Evolutionary conservation across 2,329 filamentous ascomycete genomes (phyloP).

Genomic region (Sporothrix euskadiensis): DNA sequence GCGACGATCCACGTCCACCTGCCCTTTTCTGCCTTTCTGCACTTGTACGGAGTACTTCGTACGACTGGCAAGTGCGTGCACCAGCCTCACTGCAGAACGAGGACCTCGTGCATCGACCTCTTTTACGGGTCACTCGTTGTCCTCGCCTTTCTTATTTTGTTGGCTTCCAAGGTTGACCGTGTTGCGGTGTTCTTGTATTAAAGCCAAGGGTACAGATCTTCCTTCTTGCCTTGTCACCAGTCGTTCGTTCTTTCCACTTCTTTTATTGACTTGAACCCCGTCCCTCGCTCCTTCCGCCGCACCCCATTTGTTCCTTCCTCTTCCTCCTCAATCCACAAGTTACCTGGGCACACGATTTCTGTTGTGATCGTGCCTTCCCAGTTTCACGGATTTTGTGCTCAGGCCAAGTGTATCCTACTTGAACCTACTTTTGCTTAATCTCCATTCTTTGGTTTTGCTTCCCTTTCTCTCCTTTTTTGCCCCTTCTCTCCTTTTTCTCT

Average conservation of each 20-base stretch:
- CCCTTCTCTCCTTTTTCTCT: neutral
- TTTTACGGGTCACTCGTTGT: neutral
- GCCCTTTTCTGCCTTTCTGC: conserved; percentile 27
- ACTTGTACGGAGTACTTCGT: neutral
- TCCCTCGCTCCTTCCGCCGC: neutral
- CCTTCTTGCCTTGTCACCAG: neutral
- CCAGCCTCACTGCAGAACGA: conserved; percentile 10
- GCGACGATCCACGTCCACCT: conserved; percentile 24
- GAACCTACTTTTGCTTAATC: neutral
- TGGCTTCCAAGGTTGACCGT: neutral
- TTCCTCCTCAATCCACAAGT: neutral
- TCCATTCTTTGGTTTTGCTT: neutral
- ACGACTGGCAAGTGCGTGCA: neutral
- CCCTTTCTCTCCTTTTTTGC: neutral
- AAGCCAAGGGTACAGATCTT: neutral
- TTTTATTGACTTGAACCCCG: neutral
- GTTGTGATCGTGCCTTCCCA: conserved; percentile 17
- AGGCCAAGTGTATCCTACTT: neutral
- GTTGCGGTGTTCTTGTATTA: neutral
- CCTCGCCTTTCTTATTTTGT: neutral
- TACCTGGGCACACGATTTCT: conserved; percentile 8
- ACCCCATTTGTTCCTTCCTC: neutral
- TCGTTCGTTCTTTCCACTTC: conserved; percentile 15
- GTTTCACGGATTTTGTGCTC: neutral
- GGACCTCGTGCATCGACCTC: neutral